Evolutionary conservation across 192 early-diverging fungal species (phyloP), one percentile per base, ranked within the genome.

Genomic region (Coemansia sp.): DNA sequence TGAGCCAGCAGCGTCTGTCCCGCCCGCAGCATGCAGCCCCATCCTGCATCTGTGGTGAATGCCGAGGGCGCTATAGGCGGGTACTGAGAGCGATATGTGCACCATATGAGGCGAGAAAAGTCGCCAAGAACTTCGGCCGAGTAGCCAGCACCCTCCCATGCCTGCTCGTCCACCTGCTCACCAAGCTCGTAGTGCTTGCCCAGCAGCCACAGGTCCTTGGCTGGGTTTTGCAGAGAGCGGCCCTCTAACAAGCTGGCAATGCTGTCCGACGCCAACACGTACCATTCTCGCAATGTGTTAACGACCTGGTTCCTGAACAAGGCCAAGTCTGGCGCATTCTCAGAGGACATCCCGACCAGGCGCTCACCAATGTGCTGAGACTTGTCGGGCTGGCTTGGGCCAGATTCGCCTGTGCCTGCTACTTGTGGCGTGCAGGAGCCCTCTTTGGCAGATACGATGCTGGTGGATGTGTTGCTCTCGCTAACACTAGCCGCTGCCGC

Each of bases 11-110:
- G 77, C 73, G 92, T 93, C 79, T 99, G 97, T 0, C 95, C 95
- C 42, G 91, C 92, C 23, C 97, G 76, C 57, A 99, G 73, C 97
- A 99, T 99, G 78, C 97, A 99, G 0, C 97, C 97, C 94, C 94
- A 94, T 5, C 93, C 93, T 48, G 88, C 85, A 71, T 99, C 97
- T 9, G 88, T 89, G 18, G 93, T 96, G 64, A 88, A 94, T 20
- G 89, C 88, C 8, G 91, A 72, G 7, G 68, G 82, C 59, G 85
- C 72, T 63, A 99, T 95, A 3, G 91, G 87, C 10, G 93, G 87
- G 77, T 92, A 99, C 37, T 86, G 85, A 62, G 91, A 87, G 59
- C 97, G 85, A 72, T 99, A 99, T 2, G 95, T 97, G 72, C 93
- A 88, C 95, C 97, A 97, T 20, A 92, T 82, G n/a, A 91, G 84